Percentiles rank a stretch among this genome's conserved stretches.
Conservation (phyloP, 805 yeast species). For the Sugiyamaella lignohabitans region DNA sequence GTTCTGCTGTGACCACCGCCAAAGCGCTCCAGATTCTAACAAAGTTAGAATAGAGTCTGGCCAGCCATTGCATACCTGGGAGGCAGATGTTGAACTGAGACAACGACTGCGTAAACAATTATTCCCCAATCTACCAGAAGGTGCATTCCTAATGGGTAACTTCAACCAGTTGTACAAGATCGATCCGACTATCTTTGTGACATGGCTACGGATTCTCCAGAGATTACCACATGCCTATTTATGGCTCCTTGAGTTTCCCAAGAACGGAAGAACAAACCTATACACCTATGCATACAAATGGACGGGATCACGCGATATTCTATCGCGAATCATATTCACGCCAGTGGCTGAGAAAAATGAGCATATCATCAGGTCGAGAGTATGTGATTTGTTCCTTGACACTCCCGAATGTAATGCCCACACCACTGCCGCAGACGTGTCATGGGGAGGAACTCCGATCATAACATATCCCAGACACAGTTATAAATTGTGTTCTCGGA, state of each 20-base stretch:
- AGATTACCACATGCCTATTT: conserved; percentile 26
- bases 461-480: conserved; percentile 27
- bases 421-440: conserved; percentile 32
- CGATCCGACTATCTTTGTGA: conserved; percentile 26
- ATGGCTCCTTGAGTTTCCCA: conserved; percentile 32
- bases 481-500: conserved; percentile 30
- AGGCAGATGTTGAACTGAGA: conserved; percentile 20
- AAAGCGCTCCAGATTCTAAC: conserved; percentile 26
- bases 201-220: conserved; percentile 27
- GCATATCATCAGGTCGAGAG: conserved; percentile 29
- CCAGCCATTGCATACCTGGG: conserved; percentile 19
- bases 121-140: conserved; percentile 24
- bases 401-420: conserved; percentile 35
- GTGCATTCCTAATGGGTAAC: conserved; percentile 28
- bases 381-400: conserved; percentile 29
- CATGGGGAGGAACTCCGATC: conserved; percentile 31
- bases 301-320: conserved; percentile 22
- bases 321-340: conserved; percentile 27
- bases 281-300: conserved; percentile 24
- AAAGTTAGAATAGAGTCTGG: background rate
- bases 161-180: conserved; percentile 33
- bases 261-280: conserved; percentile 24
- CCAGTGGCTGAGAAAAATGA: conserved; percentile 30
- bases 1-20: conserved; percentile 32
- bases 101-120: conserved; percentile 19